Percentiles rank a stretch among this genome's conserved stretches.
Evolutionary conservation across 495 filamentous ascomycete genomes (phyloP).

Genomic region (Cercophora samala): DNA sequence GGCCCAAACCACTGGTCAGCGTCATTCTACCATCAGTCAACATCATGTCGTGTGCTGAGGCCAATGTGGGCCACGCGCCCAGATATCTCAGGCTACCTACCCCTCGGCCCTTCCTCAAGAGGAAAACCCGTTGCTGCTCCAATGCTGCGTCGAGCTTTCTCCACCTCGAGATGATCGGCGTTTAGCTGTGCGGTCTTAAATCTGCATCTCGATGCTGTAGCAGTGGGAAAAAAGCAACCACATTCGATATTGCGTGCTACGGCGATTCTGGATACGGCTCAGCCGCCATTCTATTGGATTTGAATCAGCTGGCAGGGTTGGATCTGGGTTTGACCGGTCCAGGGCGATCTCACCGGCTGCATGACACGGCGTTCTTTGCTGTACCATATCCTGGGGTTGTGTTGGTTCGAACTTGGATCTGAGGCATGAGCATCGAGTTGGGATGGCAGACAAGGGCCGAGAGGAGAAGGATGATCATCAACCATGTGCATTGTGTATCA

Average conservation of each 20-base stretch:
- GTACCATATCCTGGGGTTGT: not conserved
- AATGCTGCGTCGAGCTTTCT: not conserved
- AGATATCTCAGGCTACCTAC: not conserved
- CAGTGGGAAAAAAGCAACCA: not conserved
- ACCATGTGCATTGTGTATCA: not conserved
- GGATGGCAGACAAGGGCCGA: not conserved
- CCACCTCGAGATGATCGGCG: not conserved
- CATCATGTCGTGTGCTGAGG: not conserved
- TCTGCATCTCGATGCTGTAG: not conserved
- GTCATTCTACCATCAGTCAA: not conserved
- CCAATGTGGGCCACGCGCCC: no score
- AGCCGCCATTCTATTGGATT: not conserved
- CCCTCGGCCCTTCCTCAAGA: not conserved
- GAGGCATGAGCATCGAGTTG: not conserved
- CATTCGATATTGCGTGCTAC: not conserved
- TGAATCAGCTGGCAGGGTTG: not conserved
- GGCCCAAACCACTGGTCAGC: not conserved
- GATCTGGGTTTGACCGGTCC: not conserved
- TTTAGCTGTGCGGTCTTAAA: not conserved
- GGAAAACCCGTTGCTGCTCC: not conserved
- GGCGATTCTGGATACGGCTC: not conserved
- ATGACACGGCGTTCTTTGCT: not conserved
- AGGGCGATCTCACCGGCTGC: conserved; percentile 10
- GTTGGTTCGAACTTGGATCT: not conserved
- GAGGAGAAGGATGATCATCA: not conserved